A percentile compares a stretch with the other conserved stretches of the same genome.
Conservation (phyloP, 306 rosid species). For the Begonia loranthoides region DNA sequence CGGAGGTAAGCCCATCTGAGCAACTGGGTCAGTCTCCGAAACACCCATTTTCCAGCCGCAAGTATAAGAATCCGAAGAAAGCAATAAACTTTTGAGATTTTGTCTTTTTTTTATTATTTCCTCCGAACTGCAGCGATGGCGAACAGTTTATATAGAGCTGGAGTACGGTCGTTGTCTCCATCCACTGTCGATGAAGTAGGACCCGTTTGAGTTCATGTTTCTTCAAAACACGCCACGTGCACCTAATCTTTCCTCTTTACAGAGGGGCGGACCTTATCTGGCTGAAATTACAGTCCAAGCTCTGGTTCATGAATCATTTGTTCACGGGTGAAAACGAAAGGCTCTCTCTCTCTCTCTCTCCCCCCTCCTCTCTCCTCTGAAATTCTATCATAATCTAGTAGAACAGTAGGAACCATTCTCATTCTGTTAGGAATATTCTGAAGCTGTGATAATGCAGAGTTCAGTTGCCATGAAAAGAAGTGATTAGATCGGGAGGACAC, state of each 20-base stretch:
- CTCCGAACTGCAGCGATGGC: neutral
- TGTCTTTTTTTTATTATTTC: neutral
- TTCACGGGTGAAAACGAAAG: neutral
- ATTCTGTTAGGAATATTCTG: too few species aligned
- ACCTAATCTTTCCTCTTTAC: too few species aligned
- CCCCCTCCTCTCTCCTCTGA: too few species aligned
- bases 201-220: constrained; percentile 7
- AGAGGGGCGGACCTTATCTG: constrained; percentile 56
- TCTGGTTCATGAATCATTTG: constrained; percentile 30
- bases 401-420: too few species aligned
- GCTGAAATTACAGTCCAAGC: constrained; percentile 7
- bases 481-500: too few species aligned
- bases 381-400: too few species aligned
- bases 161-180: constrained; percentile 31
- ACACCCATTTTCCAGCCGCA: constrained; percentile 36
- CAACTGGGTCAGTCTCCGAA: constrained; percentile 37
- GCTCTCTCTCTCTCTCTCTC: too few species aligned
- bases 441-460: too few species aligned
- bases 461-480: too few species aligned
- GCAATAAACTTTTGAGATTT: neutral
- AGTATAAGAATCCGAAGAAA: neutral
- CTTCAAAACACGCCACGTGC: too few species aligned
- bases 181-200: constrained; percentile 14
- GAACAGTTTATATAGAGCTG: constrained; percentile 12
- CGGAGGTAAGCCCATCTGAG: constrained; percentile 74